A percentile compares a stretch with the other conserved stretches of the same genome.
These are phyloP conservation scores for Xenosphaeropsis pyriputrescens DNA, from an alignment of 2,329 filamentous ascomycete species.

Conservation along the genomic window DNA sequence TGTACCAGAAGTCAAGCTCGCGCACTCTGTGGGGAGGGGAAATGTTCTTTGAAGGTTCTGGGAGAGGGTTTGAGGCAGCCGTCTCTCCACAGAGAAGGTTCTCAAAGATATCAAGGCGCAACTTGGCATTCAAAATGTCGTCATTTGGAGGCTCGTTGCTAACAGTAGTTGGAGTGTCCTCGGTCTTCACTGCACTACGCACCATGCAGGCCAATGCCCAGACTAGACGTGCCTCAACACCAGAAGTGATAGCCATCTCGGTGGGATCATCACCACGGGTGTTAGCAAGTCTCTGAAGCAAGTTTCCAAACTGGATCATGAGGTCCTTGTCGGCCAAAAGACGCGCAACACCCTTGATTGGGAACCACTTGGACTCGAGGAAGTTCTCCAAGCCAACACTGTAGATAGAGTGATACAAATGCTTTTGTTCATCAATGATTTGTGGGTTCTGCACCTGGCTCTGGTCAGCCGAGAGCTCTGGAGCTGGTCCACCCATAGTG, in stretches of 20 bases:
- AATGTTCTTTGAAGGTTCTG: constrained; percentile 31
- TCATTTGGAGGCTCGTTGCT: constrained; percentile 29
- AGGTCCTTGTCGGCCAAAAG: constrained; percentile 39
- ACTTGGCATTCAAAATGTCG: constrained; percentile 47
- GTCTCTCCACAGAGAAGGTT: constrained; percentile 60
- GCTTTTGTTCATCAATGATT: constrained; percentile 44
- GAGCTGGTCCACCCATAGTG: constrained; percentile 39
- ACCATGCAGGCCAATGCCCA: constrained; percentile 40
- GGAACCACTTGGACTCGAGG: constrained; percentile 77
- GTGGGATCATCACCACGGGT: constrained; percentile 32
- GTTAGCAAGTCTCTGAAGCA: constrained; percentile 39
- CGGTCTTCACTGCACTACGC: constrained; percentile 11
- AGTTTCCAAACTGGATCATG: constrained; percentile 51
- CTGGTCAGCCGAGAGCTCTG: constrained; percentile 38
- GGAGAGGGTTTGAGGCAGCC: constrained; percentile 40
- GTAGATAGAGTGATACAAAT: constrained; percentile 64
- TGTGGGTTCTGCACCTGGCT: constrained; percentile 23
- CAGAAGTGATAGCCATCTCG: constrained; percentile 36
- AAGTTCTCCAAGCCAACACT: constrained; percentile 59
- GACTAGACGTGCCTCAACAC: constrained; percentile 42
- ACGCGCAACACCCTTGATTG: constrained; percentile 22
- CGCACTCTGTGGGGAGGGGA: constrained; percentile 38
- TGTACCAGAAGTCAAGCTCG: constrained; percentile 72
- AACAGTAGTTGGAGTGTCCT: constrained; percentile 19
- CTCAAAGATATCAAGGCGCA: constrained; percentile 63